Base-by-base conservation (phyloP, 257 asterid genomes). In the Jacaranda copaia region DNA sequence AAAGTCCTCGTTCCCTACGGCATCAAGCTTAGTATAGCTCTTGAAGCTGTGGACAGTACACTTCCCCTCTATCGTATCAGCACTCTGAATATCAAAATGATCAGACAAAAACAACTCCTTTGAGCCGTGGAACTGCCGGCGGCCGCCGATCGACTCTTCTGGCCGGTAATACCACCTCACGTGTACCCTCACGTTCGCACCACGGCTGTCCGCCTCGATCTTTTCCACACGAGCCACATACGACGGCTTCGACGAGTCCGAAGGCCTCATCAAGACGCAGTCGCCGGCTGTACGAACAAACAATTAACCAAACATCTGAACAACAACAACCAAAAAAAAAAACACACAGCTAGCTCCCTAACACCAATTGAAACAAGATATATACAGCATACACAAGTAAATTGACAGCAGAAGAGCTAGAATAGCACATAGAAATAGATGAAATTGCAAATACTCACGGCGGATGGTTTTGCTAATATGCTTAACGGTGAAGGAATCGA, bases 131-230 rank as follows among this genome's bases (percentile, higher is more conserved):
- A 92, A 94, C 73, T 87, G 97, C 10, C 98, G 82, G 20, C 99
- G 90, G 4, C 99, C 99, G 2, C 97, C 99, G 84, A 92, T 83
- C 79, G 99, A 92, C 80, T 94, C 99, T 74, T 94, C 99, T 73
- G 99, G 99, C 46, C 99, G 96, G 84, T 94, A 94, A 66, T 94
- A 94, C 98, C 98, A 92, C 68, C 98, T 80, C 68, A 91, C 96
- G 48, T 88, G 89, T 58, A 90, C 68, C 90, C 84, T 91, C 40
- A 85, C 94, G 87, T 89, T 89, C 39, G 85, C 81, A 0, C 99
- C 99, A 3, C 97, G 88, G 71, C 87, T 77, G 74, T 92, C 99
- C 13, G 97, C 87, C 81, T 92, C 98, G 81, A 94, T 91, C 85
- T 70, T 92, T 87, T 94, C 99, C 73, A 94, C 84, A 10, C 92